Evolutionary conservation across 2,329 filamentous ascomycete species (phyloP), one percentile per base, ranked within the genome.

Genomic region (Meredithiella fracta): DNA sequence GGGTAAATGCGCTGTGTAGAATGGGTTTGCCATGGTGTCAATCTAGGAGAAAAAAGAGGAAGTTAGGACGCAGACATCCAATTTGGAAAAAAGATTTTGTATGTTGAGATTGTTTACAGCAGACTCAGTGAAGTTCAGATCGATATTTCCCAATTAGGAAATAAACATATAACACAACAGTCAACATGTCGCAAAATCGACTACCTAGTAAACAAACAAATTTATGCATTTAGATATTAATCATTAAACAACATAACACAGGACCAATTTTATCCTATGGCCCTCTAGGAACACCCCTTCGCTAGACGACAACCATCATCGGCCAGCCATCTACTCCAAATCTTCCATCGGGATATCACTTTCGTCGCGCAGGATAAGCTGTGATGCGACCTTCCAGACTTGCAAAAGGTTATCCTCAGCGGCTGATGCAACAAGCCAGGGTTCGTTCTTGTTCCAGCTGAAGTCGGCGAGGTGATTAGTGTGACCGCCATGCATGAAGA

Each of bases 401-500:
- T 98, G 92, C 60, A 98, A 78, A 62, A 97, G 74, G 66, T 98
- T 98, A 71, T 98, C 92, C 67, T 98, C 94, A 0, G 91, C 92
- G 15, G 92, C 90, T 59, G 86, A 94, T 67, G 89, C 90, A 62
- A 98, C 86, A 56, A 96, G 80, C 94, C 94, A 98, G 3, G 91
- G 90, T 64, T 96, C 89, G 66, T 94, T 95, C 62, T 82, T 80
- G 69, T 98, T 98, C 91, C 91, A 98, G 70, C 85, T 91, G 65
- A 98, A 98, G 69, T 98, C 94, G 37, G 87, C 89, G 60, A 98
- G 80, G 62, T 94, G 85, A 70, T 96, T 96, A 9, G 92, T 98
- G 72, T 98, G 94, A 31, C 92, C 92, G 59, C 92, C 92, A 65
- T 98, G 92, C 90, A 98, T 97, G 71, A 98, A 98, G 1, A 98